Conservation (phyloP, 306 rosid species). For the Arachis hypogaea region DNA sequence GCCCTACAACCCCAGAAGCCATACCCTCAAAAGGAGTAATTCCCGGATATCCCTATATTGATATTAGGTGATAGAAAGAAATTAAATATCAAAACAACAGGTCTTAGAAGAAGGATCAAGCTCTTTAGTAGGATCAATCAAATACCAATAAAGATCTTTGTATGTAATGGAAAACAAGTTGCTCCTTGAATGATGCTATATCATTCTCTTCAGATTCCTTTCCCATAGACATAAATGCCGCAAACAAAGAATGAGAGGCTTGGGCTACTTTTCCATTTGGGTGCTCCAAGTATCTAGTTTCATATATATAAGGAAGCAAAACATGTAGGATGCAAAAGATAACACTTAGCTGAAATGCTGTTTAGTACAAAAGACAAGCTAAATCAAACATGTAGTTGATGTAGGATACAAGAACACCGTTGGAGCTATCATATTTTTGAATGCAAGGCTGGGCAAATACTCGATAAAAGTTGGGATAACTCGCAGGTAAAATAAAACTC, state of each 20-base stretch:
- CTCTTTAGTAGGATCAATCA: constrained; percentile 22
- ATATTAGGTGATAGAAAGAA: constrained; percentile 31
- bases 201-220: constrained; percentile 60
- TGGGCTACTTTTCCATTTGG: constrained; percentile 81
- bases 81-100: constrained; percentile 18
- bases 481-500: constrained; percentile 75
- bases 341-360: constrained; percentile 15
- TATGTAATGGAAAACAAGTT: constrained; percentile 82
- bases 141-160: constrained; percentile 78
- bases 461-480: constrained; percentile 83
- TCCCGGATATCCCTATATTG: constrained; percentile 79
- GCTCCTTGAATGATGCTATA: constrained; percentile 72
- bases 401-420: constrained; percentile 95
- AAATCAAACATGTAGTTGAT: constrained; percentile 21
- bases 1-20: constrained; percentile 88
- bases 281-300: constrained; percentile 84
- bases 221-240: constrained; percentile 67
- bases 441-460: constrained; percentile 62
- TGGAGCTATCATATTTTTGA: constrained; percentile 64
- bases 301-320: constrained; percentile 49
- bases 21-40: constrained; percentile 92
- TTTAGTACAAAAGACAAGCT: not conserved
- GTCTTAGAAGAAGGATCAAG: constrained; percentile 22
- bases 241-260: constrained; percentile 83
- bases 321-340: no score